These are phyloP conservation scores for Linanthus parryae DNA, from an alignment of 148 eudicot species.

Conservation along the genomic window DNA sequence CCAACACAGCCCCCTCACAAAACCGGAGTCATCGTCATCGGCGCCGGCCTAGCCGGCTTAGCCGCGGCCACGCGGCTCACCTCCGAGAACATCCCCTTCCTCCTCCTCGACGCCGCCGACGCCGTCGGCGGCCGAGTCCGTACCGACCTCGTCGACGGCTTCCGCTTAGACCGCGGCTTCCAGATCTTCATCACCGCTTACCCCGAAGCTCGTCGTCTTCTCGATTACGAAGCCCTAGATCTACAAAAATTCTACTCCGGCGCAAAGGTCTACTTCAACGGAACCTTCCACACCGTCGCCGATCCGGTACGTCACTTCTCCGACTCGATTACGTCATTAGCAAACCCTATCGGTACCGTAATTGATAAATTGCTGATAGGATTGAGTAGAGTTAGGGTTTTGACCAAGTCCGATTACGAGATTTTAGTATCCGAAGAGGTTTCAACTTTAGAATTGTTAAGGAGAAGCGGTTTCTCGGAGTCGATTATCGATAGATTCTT, in stretches of 20 bases:
- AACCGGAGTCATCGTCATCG: constrained; percentile 53
- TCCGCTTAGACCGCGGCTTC: constrained; percentile 92
- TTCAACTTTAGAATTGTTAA: constrained; percentile 40
- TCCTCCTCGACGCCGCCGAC: constrained; percentile 79
- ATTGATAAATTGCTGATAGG: constrained; percentile 61
- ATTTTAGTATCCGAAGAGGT: constrained; percentile 44
- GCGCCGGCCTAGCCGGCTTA: constrained; percentile 88
- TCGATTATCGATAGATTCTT: constrained; percentile 64
- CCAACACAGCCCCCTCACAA: constrained; percentile 11
- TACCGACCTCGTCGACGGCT: constrained; percentile 76
- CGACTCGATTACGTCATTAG: constrained; percentile 40
- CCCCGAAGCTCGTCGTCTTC: constrained; percentile 65
- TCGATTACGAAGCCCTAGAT: constrained; percentile 50
- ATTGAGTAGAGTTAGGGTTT: constrained; percentile 45
- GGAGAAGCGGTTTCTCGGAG: constrained; percentile 51
- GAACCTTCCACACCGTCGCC: constrained; percentile 65
- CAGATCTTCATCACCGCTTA: constrained; percentile 96
- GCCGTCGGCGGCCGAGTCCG: constrained; percentile 93
- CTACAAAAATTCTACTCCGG: constrained; percentile 86
- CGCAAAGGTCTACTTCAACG: constrained; percentile 48
- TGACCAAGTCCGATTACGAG: constrained; percentile 41
- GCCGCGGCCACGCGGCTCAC: constrained; percentile 70
- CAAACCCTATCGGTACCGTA: constrained; percentile 73
- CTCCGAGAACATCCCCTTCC: constrained; percentile 45
- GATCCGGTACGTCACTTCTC: constrained; percentile 71